phyloP scores from a whole-genome alignment of 106 monocot genomes.

The Dendrobium officinale region DNA sequence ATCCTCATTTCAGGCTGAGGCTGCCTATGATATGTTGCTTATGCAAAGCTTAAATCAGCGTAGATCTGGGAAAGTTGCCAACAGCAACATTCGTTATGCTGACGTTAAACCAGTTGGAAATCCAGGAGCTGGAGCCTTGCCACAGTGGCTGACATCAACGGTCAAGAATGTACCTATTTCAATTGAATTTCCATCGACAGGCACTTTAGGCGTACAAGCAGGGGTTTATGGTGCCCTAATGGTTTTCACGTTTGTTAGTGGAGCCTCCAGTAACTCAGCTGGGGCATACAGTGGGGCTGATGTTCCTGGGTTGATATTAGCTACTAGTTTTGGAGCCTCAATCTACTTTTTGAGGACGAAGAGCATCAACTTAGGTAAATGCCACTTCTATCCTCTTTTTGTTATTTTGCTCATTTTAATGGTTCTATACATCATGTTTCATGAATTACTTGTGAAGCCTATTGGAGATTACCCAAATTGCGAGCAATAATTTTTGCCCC shows the following conservation, averaged over 20 bases:
- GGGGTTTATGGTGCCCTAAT: slow-evolving; percentile 93
- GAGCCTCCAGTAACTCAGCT: slow-evolving; percentile 41
- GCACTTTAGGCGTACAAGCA: slow-evolving; percentile 66
- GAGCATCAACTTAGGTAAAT: slow-evolving; percentile 60
- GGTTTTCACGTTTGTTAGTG: slow-evolving; percentile 73
- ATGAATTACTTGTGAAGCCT: neutral
- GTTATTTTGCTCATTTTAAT: neutral
- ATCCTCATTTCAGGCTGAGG: slow-evolving; percentile 61
- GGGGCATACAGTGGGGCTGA: slow-evolving; percentile 65
- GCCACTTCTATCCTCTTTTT: neutral
- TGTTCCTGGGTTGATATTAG: slow-evolving; percentile 84
- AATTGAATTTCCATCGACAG: slow-evolving; percentile 60
- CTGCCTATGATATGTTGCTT: slow-evolving; percentile 97
- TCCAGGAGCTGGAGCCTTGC: slow-evolving; percentile 39
- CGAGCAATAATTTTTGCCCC: neutral
- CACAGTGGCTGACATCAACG: slow-evolving; percentile 63
- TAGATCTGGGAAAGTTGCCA: slow-evolving; percentile 83
- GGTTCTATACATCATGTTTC: neutral
- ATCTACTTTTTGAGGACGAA: slow-evolving; percentile 91
- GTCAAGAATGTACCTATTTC: slow-evolving; percentile 64
- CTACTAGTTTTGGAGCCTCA: slow-evolving; percentile 86
- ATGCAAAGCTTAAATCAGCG: slow-evolving; percentile 85
- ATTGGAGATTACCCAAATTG: neutral
- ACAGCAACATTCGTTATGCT: slow-evolving; percentile 73
- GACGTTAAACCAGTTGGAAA: slow-evolving; percentile 75